Evolutionary conservation across 371 early-diverging fungal species (phyloP).

Genomic region (Syncephalastrum contaminatum): DNA sequence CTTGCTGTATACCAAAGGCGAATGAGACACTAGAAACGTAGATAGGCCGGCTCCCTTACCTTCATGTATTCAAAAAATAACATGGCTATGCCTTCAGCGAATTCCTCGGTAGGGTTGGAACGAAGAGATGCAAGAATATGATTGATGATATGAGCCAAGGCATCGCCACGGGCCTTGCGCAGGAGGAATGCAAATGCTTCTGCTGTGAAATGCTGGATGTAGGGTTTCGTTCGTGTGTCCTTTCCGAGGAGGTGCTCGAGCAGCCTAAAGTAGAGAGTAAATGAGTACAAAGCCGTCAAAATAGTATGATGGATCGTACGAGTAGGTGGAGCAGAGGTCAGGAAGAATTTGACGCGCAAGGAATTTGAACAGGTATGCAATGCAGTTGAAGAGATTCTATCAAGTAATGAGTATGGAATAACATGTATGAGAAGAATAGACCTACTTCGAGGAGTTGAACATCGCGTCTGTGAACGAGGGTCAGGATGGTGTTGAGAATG

Average conservation of each 20-base stretch:
- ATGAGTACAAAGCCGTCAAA: too few species aligned
- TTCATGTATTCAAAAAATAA: conserved; percentile 81
- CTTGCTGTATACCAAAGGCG: conserved; percentile 33
- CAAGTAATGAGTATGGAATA: not conserved
- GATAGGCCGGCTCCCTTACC: conserved; percentile 27
- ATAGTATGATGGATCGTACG: conserved; percentile 26
- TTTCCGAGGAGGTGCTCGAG: conserved; percentile 72
- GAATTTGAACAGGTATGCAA: conserved; percentile 91
- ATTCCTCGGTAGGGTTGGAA: conserved; percentile 48
- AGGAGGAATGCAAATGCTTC: conserved; percentile 91
- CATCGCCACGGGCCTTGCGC: conserved; percentile 68
- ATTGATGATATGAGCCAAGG: conserved; percentile 52
- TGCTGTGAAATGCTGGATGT: conserved; percentile 87
- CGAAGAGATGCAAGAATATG: conserved; percentile 61
- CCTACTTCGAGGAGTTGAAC: conserved; percentile 76
- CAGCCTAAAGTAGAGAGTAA: conserved; percentile 31
- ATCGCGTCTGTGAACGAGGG: conserved; percentile 65
- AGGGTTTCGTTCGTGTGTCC: conserved; percentile 62
- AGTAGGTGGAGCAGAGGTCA: conserved; percentile 72
- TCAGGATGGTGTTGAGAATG: conserved; percentile 60
- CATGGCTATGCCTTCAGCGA: conserved; percentile 74
- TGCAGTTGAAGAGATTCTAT: conserved; percentile 80
- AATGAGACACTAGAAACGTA: not conserved
- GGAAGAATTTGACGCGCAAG: conserved; percentile 66
- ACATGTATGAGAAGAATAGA: not conserved